A percentile compares a stretch with the other conserved stretches of the same genome.
phyloP scores from a whole-genome alignment of 83 land plant genomes.

The Isoetes engelmannii region DNA sequence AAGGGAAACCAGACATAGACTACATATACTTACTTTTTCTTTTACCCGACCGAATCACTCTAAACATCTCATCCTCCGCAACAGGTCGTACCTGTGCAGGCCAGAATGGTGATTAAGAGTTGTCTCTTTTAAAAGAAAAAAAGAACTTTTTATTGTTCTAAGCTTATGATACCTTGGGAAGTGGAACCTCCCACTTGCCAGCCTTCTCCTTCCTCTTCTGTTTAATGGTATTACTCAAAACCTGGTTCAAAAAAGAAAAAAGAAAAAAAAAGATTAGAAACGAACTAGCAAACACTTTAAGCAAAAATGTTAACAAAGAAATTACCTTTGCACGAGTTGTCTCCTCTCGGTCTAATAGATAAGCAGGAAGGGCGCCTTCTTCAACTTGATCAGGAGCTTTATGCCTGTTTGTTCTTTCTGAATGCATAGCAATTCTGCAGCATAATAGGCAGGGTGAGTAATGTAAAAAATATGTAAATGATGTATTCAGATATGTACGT shows the following conservation, averaged over 20 bases:
- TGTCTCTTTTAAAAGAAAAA: no score
- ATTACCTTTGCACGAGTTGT: conserved; percentile 85
- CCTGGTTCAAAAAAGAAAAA: conserved; percentile 26
- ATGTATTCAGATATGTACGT: conserved; percentile 51
- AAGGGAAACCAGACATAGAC: no score
- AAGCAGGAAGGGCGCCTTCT: conserved; percentile 93
- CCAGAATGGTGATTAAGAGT: no score
- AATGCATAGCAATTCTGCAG: conserved; percentile 85
- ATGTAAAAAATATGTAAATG: background rate
- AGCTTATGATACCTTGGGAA: conserved; percentile 63
- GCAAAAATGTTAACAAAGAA: no score
- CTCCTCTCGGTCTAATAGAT: conserved; percentile 85
- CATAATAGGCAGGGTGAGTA: background rate
- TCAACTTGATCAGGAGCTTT: conserved; percentile 85
- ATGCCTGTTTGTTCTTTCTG: conserved; percentile 75
- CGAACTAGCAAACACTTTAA: no score
- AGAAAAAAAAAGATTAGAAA: no score
- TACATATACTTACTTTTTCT: conserved; percentile 60
- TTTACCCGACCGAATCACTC: conserved; percentile 83
- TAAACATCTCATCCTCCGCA: conserved; percentile 98
- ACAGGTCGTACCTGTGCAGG: conserved; percentile 77
- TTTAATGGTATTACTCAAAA: conserved; percentile 89
- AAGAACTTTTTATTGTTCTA: no score
- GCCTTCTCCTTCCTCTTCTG: conserved; percentile 98
- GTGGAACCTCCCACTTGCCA: conserved; percentile 98